phyloP scores from a whole-genome alignment of 2,329 filamentous ascomycete genomes.

The Aspergillus jensenii region DNA sequence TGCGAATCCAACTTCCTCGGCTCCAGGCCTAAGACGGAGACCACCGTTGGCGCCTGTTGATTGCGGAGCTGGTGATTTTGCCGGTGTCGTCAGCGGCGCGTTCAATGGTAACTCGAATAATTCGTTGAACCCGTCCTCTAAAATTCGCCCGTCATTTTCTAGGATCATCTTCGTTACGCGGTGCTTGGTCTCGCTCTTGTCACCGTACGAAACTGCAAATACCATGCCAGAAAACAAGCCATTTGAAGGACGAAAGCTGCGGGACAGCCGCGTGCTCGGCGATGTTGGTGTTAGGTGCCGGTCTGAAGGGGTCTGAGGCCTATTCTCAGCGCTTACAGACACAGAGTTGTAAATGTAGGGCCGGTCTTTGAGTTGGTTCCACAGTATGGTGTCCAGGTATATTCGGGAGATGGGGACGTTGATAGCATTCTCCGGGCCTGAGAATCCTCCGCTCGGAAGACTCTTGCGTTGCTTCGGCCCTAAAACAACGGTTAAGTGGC shows the following conservation, averaged over 20 bases:
- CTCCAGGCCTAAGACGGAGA: conserved; percentile 57
- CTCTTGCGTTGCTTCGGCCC: conserved; percentile 44
- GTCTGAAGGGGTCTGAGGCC: conserved; percentile 39
- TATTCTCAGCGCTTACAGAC: conserved; percentile 16
- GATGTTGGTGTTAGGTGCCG: conserved; percentile 44
- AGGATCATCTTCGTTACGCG: conserved; percentile 63
- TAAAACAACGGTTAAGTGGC: conserved; percentile 42
- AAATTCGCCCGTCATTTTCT: conserved; percentile 68
- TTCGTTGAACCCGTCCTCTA: conserved; percentile 76
- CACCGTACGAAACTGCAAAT: conserved; percentile 77
- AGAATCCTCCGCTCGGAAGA: conserved; percentile 33
- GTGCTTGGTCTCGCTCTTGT: conserved; percentile 57
- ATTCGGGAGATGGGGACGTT: conserved; percentile 46
- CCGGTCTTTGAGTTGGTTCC: conserved; percentile 46
- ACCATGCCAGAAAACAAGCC: conserved; percentile 76
- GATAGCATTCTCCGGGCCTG: conserved; percentile 32
- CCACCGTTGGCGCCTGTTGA: conserved; percentile 18
- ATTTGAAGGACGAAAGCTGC: conserved; percentile 31
- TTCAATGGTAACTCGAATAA: conserved; percentile 61
- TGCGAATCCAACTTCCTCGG: conserved; percentile 67
- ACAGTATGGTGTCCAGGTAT: conserved; percentile 49
- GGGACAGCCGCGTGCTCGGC: conserved; percentile 51
- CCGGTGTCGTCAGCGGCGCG: conserved; percentile 27
- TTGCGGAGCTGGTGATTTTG: conserved; percentile 24
- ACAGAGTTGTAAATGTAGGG: conserved; percentile 32